Evolutionary conservation across 768 basidiomycete species (phyloP), one percentile per base, ranked within the genome.

Genomic region (Leccinum olivaceopallidum): DNA sequence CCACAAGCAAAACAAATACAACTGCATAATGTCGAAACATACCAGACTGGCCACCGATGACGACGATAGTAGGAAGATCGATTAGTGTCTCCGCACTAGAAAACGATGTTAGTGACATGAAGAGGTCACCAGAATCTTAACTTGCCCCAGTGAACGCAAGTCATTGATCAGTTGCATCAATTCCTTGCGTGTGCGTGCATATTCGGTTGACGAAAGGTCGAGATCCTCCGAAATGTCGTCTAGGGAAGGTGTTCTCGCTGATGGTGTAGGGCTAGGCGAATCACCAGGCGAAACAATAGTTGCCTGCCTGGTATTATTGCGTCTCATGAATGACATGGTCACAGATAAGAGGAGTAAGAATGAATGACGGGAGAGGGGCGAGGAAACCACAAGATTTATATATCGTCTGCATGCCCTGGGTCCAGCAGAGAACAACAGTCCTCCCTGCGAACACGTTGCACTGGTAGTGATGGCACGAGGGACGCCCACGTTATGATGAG

Each of bases 41-140:
- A 83, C 83, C 81, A 0, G 84, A 85, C 60, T 85, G 84, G 9
- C 79, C 75, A 2, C 84, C 85, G 30, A 85, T 85, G 7, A 85
- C 84, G 0, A 77, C 81, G 9, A 85, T 78, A 9, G 78, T 74
- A n/a, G 85, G 84, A 14, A 84, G 64, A 58, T 81, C 77, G 0
- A 85, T 72, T 34, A 76, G 32, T 6, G 66, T 67, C 2, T 73
- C 65, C 7, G 77, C 79, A 4, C 81, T 83, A 61, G 10, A 30
- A 30, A 53, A 39, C n/a, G 20, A 30, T 18, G 7, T 69, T 36
- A 66, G 28, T 22, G n/a, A 14, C 10, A 18, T 6, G 20, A 20
- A 55, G 44, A 52, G 22, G 12, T 6, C 30, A 30, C 6, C 22
- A 1, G 12, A 12, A 32, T 52, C 6, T n/a, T 1, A 16, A 68